Percentiles rank a stretch among this genome's conserved stretches.
Conservation (phyloP, 148 eudicot species). For the Dysphania ambrosioides region DNA sequence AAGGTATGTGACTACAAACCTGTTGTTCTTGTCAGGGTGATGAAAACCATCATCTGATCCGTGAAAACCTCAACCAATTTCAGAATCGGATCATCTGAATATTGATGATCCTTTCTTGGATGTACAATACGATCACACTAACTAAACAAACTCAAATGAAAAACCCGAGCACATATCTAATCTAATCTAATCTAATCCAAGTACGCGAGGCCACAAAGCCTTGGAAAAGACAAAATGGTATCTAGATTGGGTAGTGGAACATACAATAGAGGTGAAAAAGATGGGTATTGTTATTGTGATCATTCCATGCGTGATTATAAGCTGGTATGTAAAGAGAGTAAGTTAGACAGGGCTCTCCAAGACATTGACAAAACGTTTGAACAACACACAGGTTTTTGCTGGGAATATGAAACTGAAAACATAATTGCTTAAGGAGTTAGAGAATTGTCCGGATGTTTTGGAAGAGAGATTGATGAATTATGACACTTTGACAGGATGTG, state of each 20-base stretch:
- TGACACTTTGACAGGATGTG: conserved; percentile 28
- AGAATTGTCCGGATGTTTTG: conserved; percentile 25
- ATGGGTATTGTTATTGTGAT: conserved; percentile 10
- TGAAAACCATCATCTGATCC: neutral
- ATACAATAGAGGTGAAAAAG: neutral
- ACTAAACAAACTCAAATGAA: neutral
- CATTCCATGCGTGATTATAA: conserved; percentile 18
- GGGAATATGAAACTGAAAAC: conserved; percentile 14
- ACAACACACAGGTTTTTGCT: neutral
- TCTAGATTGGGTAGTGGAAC: neutral
- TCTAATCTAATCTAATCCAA: neutral
- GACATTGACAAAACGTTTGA: neutral
- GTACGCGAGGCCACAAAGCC: too few species aligned
- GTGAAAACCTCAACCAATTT: neutral
- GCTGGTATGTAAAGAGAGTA: neutral
- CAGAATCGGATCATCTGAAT: conserved; percentile 14
- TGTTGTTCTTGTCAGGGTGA: neutral
- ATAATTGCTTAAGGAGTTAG: neutral
- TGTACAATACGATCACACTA: conserved; percentile 8
- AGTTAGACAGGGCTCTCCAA: neutral
- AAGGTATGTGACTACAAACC: conserved; percentile 8
- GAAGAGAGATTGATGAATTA: conserved; percentile 13
- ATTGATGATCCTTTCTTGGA: conserved; percentile 6
- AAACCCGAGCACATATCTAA: neutral
- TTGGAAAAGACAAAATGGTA: neutral